Conservation (phyloP, 768 basidiomycete genomes). For the Zangia roseola region DNA sequence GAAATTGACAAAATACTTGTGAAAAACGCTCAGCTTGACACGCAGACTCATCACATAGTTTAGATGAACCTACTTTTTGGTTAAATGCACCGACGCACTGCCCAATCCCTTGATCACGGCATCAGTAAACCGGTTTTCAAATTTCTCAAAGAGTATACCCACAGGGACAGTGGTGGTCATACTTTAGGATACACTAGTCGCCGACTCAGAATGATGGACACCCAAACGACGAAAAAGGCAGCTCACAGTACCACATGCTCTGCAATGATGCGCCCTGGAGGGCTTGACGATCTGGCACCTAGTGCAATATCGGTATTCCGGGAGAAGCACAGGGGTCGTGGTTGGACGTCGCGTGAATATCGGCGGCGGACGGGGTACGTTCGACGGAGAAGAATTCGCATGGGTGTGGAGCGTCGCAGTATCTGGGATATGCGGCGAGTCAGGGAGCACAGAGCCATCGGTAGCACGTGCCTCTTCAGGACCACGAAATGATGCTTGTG, state of each 20-base stretch:
- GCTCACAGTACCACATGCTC: slow-evolving; percentile 77
- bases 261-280: slow-evolving; percentile 75
- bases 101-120: slow-evolving; percentile 68
- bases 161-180: slow-evolving; percentile 92
- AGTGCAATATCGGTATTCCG: slow-evolving; percentile 66
- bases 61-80: slow-evolving; percentile 59
- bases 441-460: slow-evolving; percentile 6
- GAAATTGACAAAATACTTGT: slow-evolving; percentile 84
- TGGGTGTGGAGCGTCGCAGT: slow-evolving; percentile 9
- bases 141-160: slow-evolving; percentile 26
- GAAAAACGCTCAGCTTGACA: background rate
- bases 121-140: background rate
- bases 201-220: background rate
- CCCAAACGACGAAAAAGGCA: background rate
- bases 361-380: slow-evolving; percentile 10
- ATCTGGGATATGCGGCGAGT: slow-evolving; percentile 7
- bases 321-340: slow-evolving; percentile 48
- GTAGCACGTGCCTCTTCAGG: slow-evolving; percentile 21
- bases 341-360: slow-evolving; percentile 34
- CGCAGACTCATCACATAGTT: background rate
- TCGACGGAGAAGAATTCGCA: slow-evolving; percentile 6
- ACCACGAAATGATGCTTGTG: slow-evolving; percentile 17
- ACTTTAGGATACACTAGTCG: slow-evolving; percentile 72
- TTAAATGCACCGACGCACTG: slow-evolving; percentile 93
- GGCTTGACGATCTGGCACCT: slow-evolving; percentile 70